phyloP scores from a whole-genome alignment of 495 filamentous ascomycete genomes.

The Penicillium taxi region DNA sequence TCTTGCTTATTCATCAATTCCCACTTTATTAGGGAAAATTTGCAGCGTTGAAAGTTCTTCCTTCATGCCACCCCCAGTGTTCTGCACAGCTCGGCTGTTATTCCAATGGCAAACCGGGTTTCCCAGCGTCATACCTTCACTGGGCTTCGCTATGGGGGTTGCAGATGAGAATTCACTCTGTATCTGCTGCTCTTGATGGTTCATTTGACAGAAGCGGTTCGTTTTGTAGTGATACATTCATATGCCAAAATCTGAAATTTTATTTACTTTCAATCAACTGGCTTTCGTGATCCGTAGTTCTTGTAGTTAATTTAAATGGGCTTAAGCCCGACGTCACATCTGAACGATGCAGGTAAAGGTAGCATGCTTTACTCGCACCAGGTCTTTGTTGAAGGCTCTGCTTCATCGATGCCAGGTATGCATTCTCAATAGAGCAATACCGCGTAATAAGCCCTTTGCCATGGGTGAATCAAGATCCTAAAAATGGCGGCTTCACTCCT shows the following conservation, averaged over 20 bases:
- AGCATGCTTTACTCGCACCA: too few species aligned
- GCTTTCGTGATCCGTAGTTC: too few species aligned
- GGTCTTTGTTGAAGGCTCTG: too few species aligned
- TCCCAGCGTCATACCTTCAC: constrained; percentile 57
- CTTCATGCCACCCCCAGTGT: constrained; percentile 39
- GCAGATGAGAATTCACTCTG: constrained; percentile 69
- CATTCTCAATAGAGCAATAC: too few species aligned
- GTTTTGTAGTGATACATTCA: constrained; percentile 52
- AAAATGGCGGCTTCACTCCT: constrained; percentile 30
- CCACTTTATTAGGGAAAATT: constrained; percentile 17
- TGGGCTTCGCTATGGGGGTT: constrained; percentile 57
- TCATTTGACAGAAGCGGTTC: constrained; percentile 76
- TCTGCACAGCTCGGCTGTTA: constrained; percentile 47
- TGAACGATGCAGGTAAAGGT: neutral
- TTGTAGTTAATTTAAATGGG: neutral
- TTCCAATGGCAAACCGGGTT: constrained; percentile 37
- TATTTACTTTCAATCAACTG: too few species aligned
- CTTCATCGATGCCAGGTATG: too few species aligned
- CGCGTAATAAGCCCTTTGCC: too few species aligned
- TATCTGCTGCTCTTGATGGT: constrained; percentile 90
- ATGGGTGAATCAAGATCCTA: too few species aligned
- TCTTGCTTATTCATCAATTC: constrained; percentile 12
- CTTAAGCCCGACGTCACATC: neutral
- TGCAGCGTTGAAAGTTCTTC: constrained; percentile 15
- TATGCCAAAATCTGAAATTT: constrained; percentile 15